A percentile compares a stretch with the other conserved stretches of the same genome.
phyloP scores from a whole-genome alignment of 805 yeast species.

The Kodamaea neixiangensis region DNA sequence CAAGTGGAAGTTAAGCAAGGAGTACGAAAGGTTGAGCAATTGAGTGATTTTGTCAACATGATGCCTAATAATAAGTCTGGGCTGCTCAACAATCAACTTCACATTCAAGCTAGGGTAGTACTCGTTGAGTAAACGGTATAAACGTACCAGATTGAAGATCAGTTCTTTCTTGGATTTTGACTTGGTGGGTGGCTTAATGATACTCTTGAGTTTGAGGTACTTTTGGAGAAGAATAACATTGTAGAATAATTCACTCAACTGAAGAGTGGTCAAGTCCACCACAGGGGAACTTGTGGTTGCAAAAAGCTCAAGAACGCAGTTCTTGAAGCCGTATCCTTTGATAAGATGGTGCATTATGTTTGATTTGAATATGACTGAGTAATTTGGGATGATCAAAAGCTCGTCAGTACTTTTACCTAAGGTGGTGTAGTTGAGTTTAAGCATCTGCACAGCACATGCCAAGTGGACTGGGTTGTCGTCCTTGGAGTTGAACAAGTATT shows the following conservation, averaged over 20 bases:
- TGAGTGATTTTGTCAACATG: constrained; percentile 18
- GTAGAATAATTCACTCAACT: constrained; percentile 34
- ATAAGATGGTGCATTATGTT: constrained; percentile 36
- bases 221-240: constrained; percentile 34
- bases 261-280: constrained; percentile 36
- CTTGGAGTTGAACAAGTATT: constrained; percentile 33
- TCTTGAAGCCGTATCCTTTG: constrained; percentile 37
- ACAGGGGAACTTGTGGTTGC: constrained; percentile 41
- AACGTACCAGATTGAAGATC: constrained; percentile 10
- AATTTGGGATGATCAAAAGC: constrained; percentile 36
- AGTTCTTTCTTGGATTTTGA: neutral
- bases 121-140: constrained; percentile 29
- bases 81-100: constrained; percentile 35
- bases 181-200: neutral
- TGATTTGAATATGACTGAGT: constrained; percentile 35
- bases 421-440: constrained; percentile 26
- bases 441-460: constrained; percentile 33
- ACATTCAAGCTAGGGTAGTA: constrained; percentile 30
- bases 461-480: constrained; percentile 36
- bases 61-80: constrained; percentile 30
- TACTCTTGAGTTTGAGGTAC: constrained; percentile 15
- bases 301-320: constrained; percentile 39
- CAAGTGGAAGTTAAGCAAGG: constrained; percentile 36
- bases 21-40: constrained; percentile 34
- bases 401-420: constrained; percentile 23